Percentiles rank a stretch among this genome's conserved stretches.
These are phyloP conservation scores for Saccharomycopsis schoenii DNA, from an alignment of 805 yeast species.

Conservation along the genomic window DNA sequence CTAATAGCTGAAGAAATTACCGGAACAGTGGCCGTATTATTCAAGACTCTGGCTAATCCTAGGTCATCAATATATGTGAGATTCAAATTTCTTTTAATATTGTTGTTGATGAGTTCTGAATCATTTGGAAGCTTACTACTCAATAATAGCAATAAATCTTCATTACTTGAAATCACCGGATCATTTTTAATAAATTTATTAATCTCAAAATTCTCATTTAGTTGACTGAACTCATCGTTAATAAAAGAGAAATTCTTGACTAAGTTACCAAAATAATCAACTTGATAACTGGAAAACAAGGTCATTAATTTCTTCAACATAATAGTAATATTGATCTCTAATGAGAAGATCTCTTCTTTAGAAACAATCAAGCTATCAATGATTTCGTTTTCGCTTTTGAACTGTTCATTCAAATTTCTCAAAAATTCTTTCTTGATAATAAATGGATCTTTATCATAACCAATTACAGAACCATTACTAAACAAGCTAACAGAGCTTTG, in stretches of 20 bases:
- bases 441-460: slow-evolving; percentile 18
- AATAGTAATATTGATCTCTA: slow-evolving; percentile 14
- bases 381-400: slow-evolving; percentile 9
- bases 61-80: slow-evolving; percentile 10
- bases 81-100: slow-evolving; percentile 11
- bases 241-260: slow-evolving; percentile 11
- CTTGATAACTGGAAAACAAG: slow-evolving; percentile 16
- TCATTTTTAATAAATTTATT: slow-evolving; percentile 9
- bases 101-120: slow-evolving; percentile 1
- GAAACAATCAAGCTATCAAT: slow-evolving; percentile 11
- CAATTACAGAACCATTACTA: slow-evolving; percentile 3
- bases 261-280: slow-evolving; percentile 14
- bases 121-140: slow-evolving; percentile 17
- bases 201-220: slow-evolving; percentile 17
- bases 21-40: slow-evolving; percentile 17
- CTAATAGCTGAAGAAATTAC: slow-evolving; percentile 13
- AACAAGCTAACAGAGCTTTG: slow-evolving; percentile 10
- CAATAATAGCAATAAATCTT: slow-evolving; percentile 13
- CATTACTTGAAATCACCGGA: slow-evolving; percentile 7
- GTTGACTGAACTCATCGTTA: slow-evolving; percentile 9
- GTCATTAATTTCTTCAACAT: slow-evolving; percentile 13
- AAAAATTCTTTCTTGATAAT: slow-evolving; percentile 17
- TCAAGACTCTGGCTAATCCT: slow-evolving; percentile 7
- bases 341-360: slow-evolving; percentile 16
- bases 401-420: slow-evolving; percentile 16